Base-by-base conservation (phyloP, 129 eudicot genomes). In the Tagetes erecta region DNA sequence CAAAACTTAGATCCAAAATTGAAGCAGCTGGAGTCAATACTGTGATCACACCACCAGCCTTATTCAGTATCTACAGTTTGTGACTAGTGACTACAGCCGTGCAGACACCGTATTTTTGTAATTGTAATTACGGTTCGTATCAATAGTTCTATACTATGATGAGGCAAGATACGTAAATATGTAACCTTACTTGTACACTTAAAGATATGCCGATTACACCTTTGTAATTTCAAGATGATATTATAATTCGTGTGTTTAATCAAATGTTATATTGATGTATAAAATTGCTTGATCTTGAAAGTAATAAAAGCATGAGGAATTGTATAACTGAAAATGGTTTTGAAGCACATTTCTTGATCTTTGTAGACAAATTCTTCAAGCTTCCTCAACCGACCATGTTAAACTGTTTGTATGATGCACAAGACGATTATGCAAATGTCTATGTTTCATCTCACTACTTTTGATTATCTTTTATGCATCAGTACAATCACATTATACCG, bases 21-120 rank as follows among this genome's bases (percentile, higher is more conserved):
- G 72, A 90, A 90, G 84, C 87, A 90, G 70, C 74, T 93, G 83
- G 92, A 93, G 75, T 87, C 98, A 3, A 66, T 93, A 75, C 73
- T 90, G 41, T 92, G 86, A 89, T 65, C 55, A 56, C 0, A 12
- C 51, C 27, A 50, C 7, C 68, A n/a, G 13, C 27, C 27, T 20
- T 64, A 42, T 50, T 36, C 58, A 44, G 69, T 38, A 74, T 74
- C 67, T 67, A 67, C 47, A 67, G 72, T 67, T 60, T 13, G 52
- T 62, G 66, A 20, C 27, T 20, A 20, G 52, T 51, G 68, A 74
- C 55, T 59, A 63, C 37, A 44, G 60, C 39, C 78, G 31, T 64
- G 14, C 45, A 34, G 45, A 64, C 53, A 40, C 82, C 46, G 30
- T 62, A 27, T 6, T 45, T 70, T 70, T 70, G 62, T 78, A 35